These are phyloP conservation scores for Metarhizium humberi DNA, from an alignment of 2,329 filamentous ascomycete genomes.

Conservation along the genomic window DNA sequence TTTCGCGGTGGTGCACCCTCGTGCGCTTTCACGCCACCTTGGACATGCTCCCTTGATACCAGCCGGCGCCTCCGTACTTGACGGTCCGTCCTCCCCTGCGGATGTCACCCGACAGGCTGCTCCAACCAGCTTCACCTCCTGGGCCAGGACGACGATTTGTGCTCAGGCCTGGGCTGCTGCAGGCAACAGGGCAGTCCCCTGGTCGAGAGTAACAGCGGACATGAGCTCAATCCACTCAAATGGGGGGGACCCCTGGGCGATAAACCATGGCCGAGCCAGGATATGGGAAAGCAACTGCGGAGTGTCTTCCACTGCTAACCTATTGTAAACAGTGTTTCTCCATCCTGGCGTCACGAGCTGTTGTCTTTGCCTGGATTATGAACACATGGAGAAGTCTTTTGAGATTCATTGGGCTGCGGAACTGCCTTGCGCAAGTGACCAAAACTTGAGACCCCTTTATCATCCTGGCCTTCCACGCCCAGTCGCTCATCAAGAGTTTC, in stretches of 20 bases:
- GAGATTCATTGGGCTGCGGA: neutral
- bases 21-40: neutral
- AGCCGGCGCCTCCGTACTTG: neutral
- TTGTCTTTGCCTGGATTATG: neutral
- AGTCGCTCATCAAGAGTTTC: neutral
- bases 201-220: neutral
- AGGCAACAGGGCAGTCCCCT: neutral
- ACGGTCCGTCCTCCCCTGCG: neutral
- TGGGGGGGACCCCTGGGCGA: neutral
- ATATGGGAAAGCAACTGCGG: neutral
- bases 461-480: neutral
- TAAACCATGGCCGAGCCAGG: neutral
- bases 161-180: neutral
- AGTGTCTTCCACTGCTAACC: neutral
- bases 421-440: neutral
- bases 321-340: neutral
- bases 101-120: neutral
- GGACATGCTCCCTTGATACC: neutral
- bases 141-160: neutral
- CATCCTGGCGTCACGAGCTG: neutral
- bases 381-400: neutral
- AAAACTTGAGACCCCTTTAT: neutral
- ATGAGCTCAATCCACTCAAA: neutral
- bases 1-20: neutral
- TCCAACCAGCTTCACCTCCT: neutral